phyloP scores from a whole-genome alignment of 768 basidiomycete genomes.

The Suillus subaureus region DNA sequence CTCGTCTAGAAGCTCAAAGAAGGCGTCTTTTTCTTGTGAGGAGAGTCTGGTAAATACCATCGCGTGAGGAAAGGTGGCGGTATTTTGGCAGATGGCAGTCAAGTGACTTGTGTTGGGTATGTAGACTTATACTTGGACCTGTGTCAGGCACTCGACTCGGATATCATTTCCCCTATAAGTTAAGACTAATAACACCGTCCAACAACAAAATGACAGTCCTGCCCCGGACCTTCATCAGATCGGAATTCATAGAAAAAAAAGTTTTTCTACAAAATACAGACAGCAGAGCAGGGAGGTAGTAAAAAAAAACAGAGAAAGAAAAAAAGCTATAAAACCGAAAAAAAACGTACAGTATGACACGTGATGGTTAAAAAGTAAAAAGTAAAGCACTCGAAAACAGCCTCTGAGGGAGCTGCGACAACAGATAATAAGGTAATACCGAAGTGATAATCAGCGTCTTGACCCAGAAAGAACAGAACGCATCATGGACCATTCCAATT shows the following conservation, averaged over 20 bases:
- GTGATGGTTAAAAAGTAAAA: background rate
- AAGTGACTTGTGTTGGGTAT: background rate
- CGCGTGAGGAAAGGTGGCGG: background rate
- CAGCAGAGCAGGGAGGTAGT: slow-evolving; percentile 13
- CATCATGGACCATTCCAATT: slow-evolving; percentile 53
- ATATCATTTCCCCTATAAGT: slow-evolving; percentile 1
- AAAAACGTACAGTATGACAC: background rate
- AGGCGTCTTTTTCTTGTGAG: slow-evolving; percentile 74
- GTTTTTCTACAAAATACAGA: slow-evolving; percentile 35
- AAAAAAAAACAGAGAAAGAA: slow-evolving; percentile 4
- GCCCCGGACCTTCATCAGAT: background rate
- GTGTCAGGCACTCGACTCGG: background rate
- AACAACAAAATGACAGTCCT: background rate
- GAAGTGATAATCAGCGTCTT: slow-evolving; percentile 30
- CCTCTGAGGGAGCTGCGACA: slow-evolving; percentile 5
- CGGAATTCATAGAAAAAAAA: slow-evolving; percentile 14
- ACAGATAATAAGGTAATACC: slow-evolving; percentile 24
- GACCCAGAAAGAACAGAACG: slow-evolving; percentile 15
- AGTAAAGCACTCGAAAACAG: background rate
- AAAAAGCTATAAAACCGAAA: slow-evolving; percentile 1
- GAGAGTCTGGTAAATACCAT: slow-evolving; percentile 79
- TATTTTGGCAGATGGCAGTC: background rate
- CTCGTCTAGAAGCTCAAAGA: slow-evolving; percentile 83
- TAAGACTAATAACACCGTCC: background rate
- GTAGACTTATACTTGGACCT: background rate